Percentiles rank a stretch among this genome's conserved stretches.
Conservation (phyloP, 352 stramenopile genomes). For the Thalassiosira exigua region DNA sequence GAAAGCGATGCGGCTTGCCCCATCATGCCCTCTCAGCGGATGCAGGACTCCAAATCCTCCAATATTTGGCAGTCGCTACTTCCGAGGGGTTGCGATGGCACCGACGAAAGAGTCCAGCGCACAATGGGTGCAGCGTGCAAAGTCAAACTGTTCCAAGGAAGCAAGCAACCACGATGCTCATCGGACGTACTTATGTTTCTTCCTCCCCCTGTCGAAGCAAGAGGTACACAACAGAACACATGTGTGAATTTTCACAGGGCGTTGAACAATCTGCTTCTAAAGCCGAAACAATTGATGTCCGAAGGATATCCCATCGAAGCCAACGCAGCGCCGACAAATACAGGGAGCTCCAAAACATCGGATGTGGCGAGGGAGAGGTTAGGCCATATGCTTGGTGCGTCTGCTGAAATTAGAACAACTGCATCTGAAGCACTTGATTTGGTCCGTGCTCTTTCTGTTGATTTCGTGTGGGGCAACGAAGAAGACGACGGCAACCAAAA, state of each 20-base stretch:
- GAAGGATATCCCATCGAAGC: slow-evolving; percentile 67
- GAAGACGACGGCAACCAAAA: slow-evolving; percentile 34
- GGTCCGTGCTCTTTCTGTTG: slow-evolving; percentile 43
- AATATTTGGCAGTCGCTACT: slow-evolving; percentile 35
- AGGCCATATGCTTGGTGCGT: no score
- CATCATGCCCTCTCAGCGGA: slow-evolving; percentile 46
- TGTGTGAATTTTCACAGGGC: slow-evolving; percentile 45
- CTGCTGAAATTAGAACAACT: no score
- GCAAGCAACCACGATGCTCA: slow-evolving; percentile 51
- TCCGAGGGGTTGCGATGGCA: not conserved
- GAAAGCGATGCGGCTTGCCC: slow-evolving; percentile 20
- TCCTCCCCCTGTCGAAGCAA: slow-evolving; percentile 27
- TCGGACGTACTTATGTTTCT: slow-evolving; percentile 72
- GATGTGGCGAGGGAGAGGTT: no score
- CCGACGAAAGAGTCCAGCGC: slow-evolving; percentile 18
- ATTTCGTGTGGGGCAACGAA: slow-evolving; percentile 39
- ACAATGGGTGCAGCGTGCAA: slow-evolving; percentile 54
- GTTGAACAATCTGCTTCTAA: slow-evolving; percentile 58
- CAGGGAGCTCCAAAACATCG: no score
- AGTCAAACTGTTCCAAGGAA: slow-evolving; percentile 74
- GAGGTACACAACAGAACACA: slow-evolving; percentile 28
- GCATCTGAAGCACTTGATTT: slow-evolving; percentile 42
- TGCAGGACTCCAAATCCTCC: slow-evolving; percentile 21
- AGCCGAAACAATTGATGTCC: slow-evolving; percentile 42
- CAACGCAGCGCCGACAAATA: no score